These are phyloP conservation scores for Trichosanthes cucumerina DNA, from an alignment of 306 rosid genomes.

Conservation along the genomic window DNA sequence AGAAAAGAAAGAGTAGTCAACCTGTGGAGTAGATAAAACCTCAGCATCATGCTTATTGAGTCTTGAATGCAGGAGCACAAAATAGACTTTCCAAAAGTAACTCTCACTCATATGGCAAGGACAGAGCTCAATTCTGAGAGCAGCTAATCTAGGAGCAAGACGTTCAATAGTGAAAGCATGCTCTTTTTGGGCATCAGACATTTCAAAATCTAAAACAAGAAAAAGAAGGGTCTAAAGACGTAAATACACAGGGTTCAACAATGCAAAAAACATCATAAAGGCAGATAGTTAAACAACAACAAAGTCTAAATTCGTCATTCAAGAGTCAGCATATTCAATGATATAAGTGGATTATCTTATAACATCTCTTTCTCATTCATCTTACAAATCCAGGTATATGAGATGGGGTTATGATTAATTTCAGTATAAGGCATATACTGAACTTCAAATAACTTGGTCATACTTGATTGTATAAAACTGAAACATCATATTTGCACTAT, in stretches of 20 bases:
- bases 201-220: slow-evolving; percentile 59
- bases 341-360: neutral
- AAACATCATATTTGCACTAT: neutral
- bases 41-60: slow-evolving; percentile 75
- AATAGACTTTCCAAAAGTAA: slow-evolving; percentile 96
- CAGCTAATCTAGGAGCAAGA: slow-evolving; percentile 80
- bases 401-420: neutral
- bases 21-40: slow-evolving; percentile 73
- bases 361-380: neutral
- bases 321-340: neutral
- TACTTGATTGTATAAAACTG: neutral
- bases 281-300: neutral
- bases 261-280: neutral
- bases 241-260: neutral
- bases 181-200: slow-evolving; percentile 68
- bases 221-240: slow-evolving; percentile 1
- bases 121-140: slow-evolving; percentile 86
- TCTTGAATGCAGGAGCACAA: slow-evolving; percentile 88
- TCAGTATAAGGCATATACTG: neutral
- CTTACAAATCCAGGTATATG: neutral
- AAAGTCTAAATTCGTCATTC: neutral
- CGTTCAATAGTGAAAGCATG: slow-evolving; percentile 64
- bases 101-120: slow-evolving; percentile 92
- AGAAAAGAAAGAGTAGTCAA: slow-evolving; percentile 20
- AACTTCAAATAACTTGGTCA: neutral